These are phyloP conservation scores for Exophiala mesophila DNA, from an alignment of 2,329 filamentous ascomycete species.

Conservation along the genomic window DNA sequence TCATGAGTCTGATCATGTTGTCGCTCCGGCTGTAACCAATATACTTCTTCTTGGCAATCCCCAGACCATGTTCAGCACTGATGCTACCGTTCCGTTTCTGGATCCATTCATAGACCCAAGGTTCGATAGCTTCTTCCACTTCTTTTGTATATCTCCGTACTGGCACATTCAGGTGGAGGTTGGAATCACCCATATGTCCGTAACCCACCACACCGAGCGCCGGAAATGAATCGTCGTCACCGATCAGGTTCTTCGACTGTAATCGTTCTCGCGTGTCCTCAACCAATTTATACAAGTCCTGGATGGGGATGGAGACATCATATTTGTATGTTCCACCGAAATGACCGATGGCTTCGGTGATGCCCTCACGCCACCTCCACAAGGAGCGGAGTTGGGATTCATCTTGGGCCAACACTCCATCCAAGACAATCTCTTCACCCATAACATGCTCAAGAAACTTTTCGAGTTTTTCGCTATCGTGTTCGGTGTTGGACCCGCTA, in stretches of 20 bases:
- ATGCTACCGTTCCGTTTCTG: conserved; percentile 82
- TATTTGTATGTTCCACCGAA: conserved; percentile 98
- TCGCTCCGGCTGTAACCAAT: conserved; percentile 89
- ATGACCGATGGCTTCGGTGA: conserved; percentile 82
- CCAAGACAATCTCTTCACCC: conserved; percentile 75
- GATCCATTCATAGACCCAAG: conserved; percentile 98
- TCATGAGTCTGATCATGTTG: conserved; percentile 86
- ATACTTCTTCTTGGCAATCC: conserved; percentile 91
- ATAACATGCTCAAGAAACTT: conserved; percentile 88
- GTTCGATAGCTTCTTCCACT: conserved; percentile 83
- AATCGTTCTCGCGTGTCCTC: conserved; percentile 75
- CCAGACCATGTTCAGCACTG: conserved; percentile 91
- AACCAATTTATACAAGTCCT: conserved; percentile 82
- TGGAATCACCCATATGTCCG: conserved; percentile 96
- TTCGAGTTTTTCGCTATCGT: conserved; percentile 88
- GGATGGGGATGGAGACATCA: conserved; percentile 87
- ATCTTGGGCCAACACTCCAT: conserved; percentile 89
- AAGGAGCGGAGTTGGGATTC: conserved; percentile 81
- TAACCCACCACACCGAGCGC: conserved; percentile 92
- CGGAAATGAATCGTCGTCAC: conserved; percentile 68
- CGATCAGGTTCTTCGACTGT: conserved; percentile 67
- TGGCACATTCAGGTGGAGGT: conserved; percentile 87
- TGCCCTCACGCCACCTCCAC: conserved; percentile 91
- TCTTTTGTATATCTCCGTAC: conserved; percentile 77
- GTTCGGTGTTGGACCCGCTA: conserved; percentile 87